Base-by-base conservation (phyloP, 192 early-diverging fungal genomes). In the Phycomyces blakesleeanus region DNA sequence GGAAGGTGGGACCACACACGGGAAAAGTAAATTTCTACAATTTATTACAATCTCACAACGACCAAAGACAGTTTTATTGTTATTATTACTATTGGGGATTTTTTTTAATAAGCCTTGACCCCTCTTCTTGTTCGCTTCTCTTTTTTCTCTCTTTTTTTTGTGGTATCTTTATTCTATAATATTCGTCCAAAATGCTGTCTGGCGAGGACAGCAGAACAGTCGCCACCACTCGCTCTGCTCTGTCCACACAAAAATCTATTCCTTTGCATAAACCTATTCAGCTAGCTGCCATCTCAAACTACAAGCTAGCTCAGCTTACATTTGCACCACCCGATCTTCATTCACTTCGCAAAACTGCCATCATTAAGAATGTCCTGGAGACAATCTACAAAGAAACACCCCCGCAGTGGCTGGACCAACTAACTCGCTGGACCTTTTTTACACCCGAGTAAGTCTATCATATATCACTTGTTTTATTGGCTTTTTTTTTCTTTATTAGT, bases 301-400 rank as follows among this genome's bases (percentile, higher is more conserved):
- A 76, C 57, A 76, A 76, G 29, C 49, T 76, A 44, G 74, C 74
- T 0, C 74, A 76, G 51, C 55, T 76, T 15, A 76, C 74, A 2
- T 76, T 76, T 59, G 61, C 74, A 8, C 59, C 74, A 27, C 74
- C 74, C 10, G 74, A 76, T 66, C 34, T 60, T 18, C 61, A 64
- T 25, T 70, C 74, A 10, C 40, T 76, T 15, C 69, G 60, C 40
- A 76, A 76, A 42, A 76, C 74, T 10, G 68, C 74, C 55, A 40
- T 76, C 27, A 67, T 71, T 21, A 76, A 76, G 57, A 76, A 76
- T 63, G 70, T 71, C 61, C 54, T 71, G 15, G 60, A 64, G 21
- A 26, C 52, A 47, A 26, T 76, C 6, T 76, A 76, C 41, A 50
- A 59, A 52, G 57, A 49, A n/a, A 76, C 74, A 15, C 74, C 74